Evolutionary conservation across 2,329 filamentous ascomycete genomes (phyloP).

Genomic region (Diaporthe nobilis): DNA sequence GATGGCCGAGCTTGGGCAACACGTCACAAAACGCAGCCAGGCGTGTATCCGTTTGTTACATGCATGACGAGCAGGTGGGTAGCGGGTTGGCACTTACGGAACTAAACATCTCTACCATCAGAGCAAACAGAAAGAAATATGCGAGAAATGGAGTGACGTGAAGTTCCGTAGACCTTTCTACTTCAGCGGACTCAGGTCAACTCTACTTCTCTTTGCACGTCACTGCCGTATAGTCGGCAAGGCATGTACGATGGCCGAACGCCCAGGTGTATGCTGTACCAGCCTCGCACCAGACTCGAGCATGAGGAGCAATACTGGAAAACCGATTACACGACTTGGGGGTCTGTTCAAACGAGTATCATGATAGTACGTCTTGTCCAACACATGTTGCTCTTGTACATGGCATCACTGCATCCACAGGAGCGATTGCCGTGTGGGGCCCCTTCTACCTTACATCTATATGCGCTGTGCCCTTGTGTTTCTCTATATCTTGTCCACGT

Average conservation of each 20-base stretch:
- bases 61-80: slow-evolving; percentile 1
- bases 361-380: slow-evolving; percentile 37
- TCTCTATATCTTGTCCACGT: slow-evolving; percentile 34
- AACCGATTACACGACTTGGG: slow-evolving; percentile 29
- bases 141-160: not conserved
- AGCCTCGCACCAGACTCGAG: slow-evolving; percentile 33
- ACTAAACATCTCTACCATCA: not conserved
- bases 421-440: slow-evolving; percentile 40
- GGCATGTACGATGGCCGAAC: not conserved
- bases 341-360: slow-evolving; percentile 28
- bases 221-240: not conserved
- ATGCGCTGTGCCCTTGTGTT: slow-evolving; percentile 5
- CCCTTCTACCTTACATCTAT: slow-evolving; percentile 40
- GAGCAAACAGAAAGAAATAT: slow-evolving; percentile 33
- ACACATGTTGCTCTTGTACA: slow-evolving; percentile 29
- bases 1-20: not conserved
- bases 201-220: not conserved
- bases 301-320: slow-evolving; percentile 18
- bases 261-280: not conserved
- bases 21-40: slow-evolving; percentile 33
- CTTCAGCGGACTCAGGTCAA: not conserved
- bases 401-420: slow-evolving; percentile 40
- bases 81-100: not conserved
- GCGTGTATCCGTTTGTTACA: slow-evolving; percentile 31
- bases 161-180: not conserved